Conservation (phyloP, 306 rosid species). For the Prunus mongolica region DNA sequence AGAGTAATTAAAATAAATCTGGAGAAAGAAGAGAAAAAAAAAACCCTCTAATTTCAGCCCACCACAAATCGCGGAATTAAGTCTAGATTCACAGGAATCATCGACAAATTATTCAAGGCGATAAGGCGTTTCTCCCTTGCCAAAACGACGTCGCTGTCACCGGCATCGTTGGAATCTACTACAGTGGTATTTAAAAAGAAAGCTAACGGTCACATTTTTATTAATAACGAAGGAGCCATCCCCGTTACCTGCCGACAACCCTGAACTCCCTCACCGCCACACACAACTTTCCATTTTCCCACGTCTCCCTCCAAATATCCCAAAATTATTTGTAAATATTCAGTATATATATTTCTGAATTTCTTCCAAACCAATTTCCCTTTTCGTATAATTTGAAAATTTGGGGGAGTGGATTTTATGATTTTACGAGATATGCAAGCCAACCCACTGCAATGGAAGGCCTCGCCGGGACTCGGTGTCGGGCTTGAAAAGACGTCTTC, state of each 20-base stretch:
- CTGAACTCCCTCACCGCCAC: not conserved
- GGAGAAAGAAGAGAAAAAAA: not conserved
- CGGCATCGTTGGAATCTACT: not conserved
- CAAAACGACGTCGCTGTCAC: not conserved
- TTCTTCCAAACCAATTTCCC: not conserved
- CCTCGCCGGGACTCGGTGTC: slow-evolving; percentile 8
- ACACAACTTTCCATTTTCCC: not conserved
- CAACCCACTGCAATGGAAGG: slow-evolving; percentile 15
- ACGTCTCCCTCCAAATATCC: not conserved
- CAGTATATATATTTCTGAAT: not conserved
- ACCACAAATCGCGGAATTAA: no score
- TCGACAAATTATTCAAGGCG: not conserved
- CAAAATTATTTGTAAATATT: not conserved
- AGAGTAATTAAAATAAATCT: not conserved
- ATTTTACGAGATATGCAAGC: slow-evolving; percentile 37
- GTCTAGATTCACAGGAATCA: not conserved
- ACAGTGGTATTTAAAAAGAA: not conserved
- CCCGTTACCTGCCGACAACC: not conserved
- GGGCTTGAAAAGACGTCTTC: slow-evolving; percentile 8
- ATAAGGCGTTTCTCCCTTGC: not conserved
- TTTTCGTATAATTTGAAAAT: not conserved
- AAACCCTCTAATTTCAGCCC: not conserved
- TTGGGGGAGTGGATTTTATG: not conserved
- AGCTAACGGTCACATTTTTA: not conserved
- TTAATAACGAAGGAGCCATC: not conserved